These are phyloP conservation scores for Suillus alpinus DNA, from an alignment of 768 basidiomycete genomes.

Conservation along the genomic window DNA sequence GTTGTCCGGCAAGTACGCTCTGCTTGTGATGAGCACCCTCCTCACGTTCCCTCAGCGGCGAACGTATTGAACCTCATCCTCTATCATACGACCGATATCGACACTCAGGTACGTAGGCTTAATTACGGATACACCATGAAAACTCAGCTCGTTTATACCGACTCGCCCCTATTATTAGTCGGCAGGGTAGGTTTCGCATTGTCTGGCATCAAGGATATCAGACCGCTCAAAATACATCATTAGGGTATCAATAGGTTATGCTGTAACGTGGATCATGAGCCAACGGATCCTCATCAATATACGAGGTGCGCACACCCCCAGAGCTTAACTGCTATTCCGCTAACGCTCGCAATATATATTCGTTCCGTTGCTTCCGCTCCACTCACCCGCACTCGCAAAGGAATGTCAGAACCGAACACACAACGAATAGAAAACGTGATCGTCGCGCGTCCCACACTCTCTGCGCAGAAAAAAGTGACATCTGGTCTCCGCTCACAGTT, in stretches of 20 bases:
- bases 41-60: constrained; percentile 31
- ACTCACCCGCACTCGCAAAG: constrained; percentile 4
- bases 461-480: constrained; percentile 14
- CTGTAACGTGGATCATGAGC: constrained; percentile 60
- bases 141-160: constrained; percentile 2
- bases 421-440: constrained; percentile 27
- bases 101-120: constrained; percentile 40
- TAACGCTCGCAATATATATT: not conserved
- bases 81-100: constrained; percentile 38
- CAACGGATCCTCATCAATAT: constrained; percentile 58
- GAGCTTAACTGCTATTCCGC: not conserved
- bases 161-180: constrained; percentile 32
- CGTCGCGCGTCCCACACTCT: constrained; percentile 13
- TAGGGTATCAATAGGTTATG: constrained; percentile 56
- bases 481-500: constrained; percentile 23
- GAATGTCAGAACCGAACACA: constrained; percentile 21
- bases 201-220: not conserved
- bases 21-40: not conserved
- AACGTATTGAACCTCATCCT: constrained; percentile 53
- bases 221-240: not conserved
- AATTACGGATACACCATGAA: constrained; percentile 10
- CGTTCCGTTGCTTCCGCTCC: not conserved
- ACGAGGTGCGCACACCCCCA: constrained; percentile 35
- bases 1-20: constrained; percentile 44
- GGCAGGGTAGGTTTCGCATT: constrained; percentile 40